Base-by-base conservation (phyloP, 2,329 filamentous ascomycete genomes). In the Fusarium pseudonygamai region DNA sequence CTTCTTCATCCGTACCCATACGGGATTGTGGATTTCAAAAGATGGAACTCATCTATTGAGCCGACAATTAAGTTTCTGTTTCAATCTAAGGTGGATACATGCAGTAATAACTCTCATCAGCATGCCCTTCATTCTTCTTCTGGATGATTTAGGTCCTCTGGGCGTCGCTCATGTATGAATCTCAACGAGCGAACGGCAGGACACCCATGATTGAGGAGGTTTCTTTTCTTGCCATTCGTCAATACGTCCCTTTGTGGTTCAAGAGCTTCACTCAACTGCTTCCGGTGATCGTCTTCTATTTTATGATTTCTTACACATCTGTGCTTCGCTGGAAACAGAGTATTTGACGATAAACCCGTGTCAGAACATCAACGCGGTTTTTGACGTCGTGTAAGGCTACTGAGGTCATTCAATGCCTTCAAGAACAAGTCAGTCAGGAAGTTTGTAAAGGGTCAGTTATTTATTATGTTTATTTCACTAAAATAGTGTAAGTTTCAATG, bases 291-390 rank as follows among this genome's bases (percentile, higher is more conserved):
- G 16, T 15, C 14, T 15, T 16, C 14, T 14, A 5, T 15, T n/a
- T 12, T 15, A 4, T 12, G 30, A 6, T 13, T 32, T 13, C 13
- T 32, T 32, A 14, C 12, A 32, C 4, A 32, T 32, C 13, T 32
- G 12, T 32, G 12, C 20, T 45, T 14, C 24, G 1, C 18, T 46
- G 24, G 13, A 28, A 14, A 28, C 22, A 15, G 18, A 26, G 4
- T 6, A 46, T 28, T 46, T 22, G 24, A 6, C 9, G 9, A 46
- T 15, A 15, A 46, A 7, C 11, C 7, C 12, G 18, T 28, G 4
- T 3, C 24, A 15, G 7, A 46, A 28, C 6, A 46, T 22, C 8
- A 15, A 0, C 8, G 1, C 10, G 8, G 9, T 22, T 47, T 0
- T 7, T 47, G 13, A 11, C 9, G 26, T 13, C 4, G 13, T 3